Conservation (phyloP, 2,329 filamentous ascomycete genomes). For the Xylaria polymorpha region DNA sequence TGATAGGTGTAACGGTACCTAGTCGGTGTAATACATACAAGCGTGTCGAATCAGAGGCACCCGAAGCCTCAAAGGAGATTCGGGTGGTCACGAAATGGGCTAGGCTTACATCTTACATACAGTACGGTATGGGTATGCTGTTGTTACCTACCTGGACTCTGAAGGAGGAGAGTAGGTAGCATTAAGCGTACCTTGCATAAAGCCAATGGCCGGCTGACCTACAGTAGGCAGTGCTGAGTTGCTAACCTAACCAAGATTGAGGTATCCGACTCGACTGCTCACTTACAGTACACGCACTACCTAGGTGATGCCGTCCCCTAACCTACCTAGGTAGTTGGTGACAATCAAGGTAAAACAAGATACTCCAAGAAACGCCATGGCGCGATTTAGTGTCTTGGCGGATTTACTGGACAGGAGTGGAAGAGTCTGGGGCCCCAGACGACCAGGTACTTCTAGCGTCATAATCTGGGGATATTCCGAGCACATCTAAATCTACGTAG, state of each 20-base stretch:
- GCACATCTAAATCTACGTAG: neutral
- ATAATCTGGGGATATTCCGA: neutral
- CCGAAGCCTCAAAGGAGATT: neutral
- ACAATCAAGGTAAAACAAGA: neutral
- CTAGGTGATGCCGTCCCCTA: neutral
- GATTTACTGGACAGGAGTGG: neutral
- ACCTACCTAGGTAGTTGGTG: neutral
- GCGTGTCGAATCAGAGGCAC: neutral
- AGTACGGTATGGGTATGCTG: neutral
- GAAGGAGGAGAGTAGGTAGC: slow-evolving; percentile 5
- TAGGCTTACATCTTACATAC: neutral
- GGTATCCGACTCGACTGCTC: neutral
- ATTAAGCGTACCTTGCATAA: slow-evolving; percentile 21
- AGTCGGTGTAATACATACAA: neutral
- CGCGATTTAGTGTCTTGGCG: slow-evolving; percentile 7
- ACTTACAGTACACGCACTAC: no score
- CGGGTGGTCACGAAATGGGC: neutral
- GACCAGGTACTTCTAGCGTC: neutral
- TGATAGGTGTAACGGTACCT: neutral
- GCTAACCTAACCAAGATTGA: neutral
- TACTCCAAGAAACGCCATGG: neutral
- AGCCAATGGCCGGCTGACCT: neutral
- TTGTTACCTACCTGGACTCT: neutral
- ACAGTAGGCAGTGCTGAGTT: neutral
- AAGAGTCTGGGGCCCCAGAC: slow-evolving; percentile 25